These are phyloP conservation scores for Salix dunnii DNA, from an alignment of 345 rosid genomes.

Conservation along the genomic window DNA sequence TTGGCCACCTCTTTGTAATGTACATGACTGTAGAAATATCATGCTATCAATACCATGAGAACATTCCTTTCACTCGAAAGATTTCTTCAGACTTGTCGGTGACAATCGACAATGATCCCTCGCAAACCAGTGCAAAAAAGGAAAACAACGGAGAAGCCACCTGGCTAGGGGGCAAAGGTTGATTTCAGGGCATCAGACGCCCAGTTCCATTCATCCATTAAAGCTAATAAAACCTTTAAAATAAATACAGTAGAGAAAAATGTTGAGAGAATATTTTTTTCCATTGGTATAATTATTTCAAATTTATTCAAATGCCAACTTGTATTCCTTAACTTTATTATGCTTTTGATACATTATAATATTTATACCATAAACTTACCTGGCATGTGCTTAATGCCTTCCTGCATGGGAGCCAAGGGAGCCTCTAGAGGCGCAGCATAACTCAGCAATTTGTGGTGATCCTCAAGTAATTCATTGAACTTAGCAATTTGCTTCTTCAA, in stretches of 20 bases:
- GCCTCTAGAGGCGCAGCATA: not conserved
- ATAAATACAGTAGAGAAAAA: not conserved
- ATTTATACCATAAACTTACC: constrained; percentile 9
- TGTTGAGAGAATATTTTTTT: not conserved
- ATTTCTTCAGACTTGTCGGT: not conserved
- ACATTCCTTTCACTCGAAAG: not conserved
- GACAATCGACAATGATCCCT: not conserved
- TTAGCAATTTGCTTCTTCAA: constrained; percentile 24
- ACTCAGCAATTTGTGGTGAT: constrained; percentile 7
- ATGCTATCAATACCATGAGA: not conserved
- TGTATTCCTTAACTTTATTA: not conserved
- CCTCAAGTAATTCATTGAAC: constrained; percentile 29
- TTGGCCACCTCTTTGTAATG: not conserved
- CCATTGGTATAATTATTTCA: not conserved
- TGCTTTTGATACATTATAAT: not conserved
- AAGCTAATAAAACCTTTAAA: not conserved
- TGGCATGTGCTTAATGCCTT: constrained; percentile 9
- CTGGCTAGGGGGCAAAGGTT: not conserved
- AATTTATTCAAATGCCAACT: not conserved
- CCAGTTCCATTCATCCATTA: not conserved
- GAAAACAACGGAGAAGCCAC: not conserved
- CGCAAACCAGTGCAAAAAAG: not conserved
- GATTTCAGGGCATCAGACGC: not conserved
- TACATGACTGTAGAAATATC: not conserved
- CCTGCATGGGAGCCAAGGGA: constrained; percentile 10